Percentiles rank a stretch among this genome's conserved stretches.
Evolutionary conservation across 176 grass and related monocot species (phyloP).

Genomic region (Tillandsia fasciculata): DNA sequence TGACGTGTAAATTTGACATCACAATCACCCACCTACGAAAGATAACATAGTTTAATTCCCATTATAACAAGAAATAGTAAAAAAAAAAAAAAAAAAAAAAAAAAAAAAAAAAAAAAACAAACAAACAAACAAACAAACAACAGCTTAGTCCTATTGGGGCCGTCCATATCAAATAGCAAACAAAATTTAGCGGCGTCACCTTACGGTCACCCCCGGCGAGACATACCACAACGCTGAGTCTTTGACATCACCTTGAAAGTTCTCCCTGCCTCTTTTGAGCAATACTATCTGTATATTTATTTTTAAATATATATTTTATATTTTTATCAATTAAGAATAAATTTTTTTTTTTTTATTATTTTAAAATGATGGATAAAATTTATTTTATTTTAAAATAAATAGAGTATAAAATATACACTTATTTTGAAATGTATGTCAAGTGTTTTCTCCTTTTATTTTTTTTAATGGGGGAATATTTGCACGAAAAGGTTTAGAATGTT

Average conservation of each 20-base stretch:
- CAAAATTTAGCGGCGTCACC: not conserved
- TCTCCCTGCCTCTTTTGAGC: too few species aligned
- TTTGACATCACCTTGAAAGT: too few species aligned
- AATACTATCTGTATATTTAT: too few species aligned
- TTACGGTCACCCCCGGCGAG: not conserved
- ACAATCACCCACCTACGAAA: constrained; percentile 18
- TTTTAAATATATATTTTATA: too few species aligned
- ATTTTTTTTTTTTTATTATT: too few species aligned
- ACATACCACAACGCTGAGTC: not conserved
- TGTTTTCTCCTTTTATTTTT: not conserved
- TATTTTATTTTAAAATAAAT: too few species aligned
- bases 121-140: too few species aligned
- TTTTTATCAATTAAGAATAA: too few species aligned
- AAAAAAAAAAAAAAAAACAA: not conserved
- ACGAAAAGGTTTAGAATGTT: not conserved
- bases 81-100: not conserved
- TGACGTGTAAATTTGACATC: constrained; percentile 34
- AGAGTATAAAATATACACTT: too few species aligned
- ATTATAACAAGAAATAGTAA: constrained; percentile 7
- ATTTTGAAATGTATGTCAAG: too few species aligned
- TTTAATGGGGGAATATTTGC: not conserved
- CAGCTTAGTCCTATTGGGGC: not conserved
- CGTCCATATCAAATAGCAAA: not conserved
- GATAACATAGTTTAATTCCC: constrained; percentile 32
- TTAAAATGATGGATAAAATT: too few species aligned